These are phyloP conservation scores for Onygenales sp. DNA, from an alignment of 2,329 filamentous ascomycete species.

Conservation along the genomic window DNA sequence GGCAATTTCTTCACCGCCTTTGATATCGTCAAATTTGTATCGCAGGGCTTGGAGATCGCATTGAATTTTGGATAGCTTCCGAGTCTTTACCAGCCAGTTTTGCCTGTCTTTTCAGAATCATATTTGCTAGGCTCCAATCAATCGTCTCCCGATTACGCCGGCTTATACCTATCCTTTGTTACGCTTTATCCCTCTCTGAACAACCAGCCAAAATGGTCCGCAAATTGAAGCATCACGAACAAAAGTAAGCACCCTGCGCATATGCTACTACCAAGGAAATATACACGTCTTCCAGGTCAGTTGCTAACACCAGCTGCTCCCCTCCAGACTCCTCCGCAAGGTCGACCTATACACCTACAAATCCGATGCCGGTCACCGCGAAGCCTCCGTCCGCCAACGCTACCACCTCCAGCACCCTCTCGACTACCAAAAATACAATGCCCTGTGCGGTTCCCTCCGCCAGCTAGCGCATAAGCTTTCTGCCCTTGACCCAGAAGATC, in stretches of 20 bases:
- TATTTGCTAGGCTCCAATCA: no score
- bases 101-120: no score
- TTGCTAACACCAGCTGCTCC: constrained; percentile 5
- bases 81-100: no score
- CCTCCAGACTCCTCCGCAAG: constrained; percentile 60
- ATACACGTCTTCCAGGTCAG: constrained; percentile 2
- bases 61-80: no score
- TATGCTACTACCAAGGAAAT: no score
- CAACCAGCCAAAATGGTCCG: constrained; percentile 61
- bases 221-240: constrained; percentile 93
- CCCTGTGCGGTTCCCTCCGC: constrained; percentile 68
- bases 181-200: no score
- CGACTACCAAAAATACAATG: constrained; percentile 64
- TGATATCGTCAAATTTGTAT: no score
- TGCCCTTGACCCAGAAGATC: constrained; percentile 66
- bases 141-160: no score
- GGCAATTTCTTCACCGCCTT: no score
- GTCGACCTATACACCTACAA: constrained; percentile 95
- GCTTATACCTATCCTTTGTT: no score
- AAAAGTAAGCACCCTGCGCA: constrained; percentile 46
- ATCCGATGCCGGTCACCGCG: constrained; percentile 76
- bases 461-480: constrained; percentile 84
- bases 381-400: constrained; percentile 66
- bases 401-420: constrained; percentile 87
- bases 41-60: no score